Evolutionary conservation across 148 eudicot species (phyloP), one percentile per base, ranked within the genome.

Genomic region (Suaeda aralocaspica): DNA sequence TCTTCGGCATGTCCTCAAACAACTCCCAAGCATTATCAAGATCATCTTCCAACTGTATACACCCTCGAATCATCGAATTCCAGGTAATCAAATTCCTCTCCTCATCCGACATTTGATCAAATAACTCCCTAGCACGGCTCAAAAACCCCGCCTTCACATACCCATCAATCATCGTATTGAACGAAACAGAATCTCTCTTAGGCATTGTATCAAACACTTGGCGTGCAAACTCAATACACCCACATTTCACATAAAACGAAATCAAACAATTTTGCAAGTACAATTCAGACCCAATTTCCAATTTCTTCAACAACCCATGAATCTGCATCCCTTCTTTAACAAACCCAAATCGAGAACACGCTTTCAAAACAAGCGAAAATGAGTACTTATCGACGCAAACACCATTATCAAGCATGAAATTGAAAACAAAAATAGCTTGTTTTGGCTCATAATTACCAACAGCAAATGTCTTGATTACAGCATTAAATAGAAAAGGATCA

Each of bases 21-120:
- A 90, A 72, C 19, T 79, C 81, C 81, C 77, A 81, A 66, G 92
- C 89, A 52, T 67, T 53, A 78, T 69, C 66, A 53, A 84, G 79
- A 18, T 84, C 88, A 31, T 77, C 81, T 42, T 77, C 81, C 0
- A 46, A 61, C 36, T 78, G 78, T 33, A 76, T 76, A 74, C 83
- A 90, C 30, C 96, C 96, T 34, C 84, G 59, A 55, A 90, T 83
- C 84, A 90, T 77, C 31, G 86, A 81, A 74, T 90, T 90, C 92
- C 92, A 90, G 24, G 96, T 60, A 58, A 86, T 76, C 79, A 88
- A 70, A 75, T 86, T 90, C 87, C 52, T 88, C 80, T 78, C 66
- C 62, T 61, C 76, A 67, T n/a, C 12, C 4, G 87, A 79, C 87
- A 86, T 83, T 48, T 26, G 25, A 72, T 88, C 89, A 81, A 91